Conservation (phyloP, 257 asterid species). For the Primulina tabacum region DNA sequence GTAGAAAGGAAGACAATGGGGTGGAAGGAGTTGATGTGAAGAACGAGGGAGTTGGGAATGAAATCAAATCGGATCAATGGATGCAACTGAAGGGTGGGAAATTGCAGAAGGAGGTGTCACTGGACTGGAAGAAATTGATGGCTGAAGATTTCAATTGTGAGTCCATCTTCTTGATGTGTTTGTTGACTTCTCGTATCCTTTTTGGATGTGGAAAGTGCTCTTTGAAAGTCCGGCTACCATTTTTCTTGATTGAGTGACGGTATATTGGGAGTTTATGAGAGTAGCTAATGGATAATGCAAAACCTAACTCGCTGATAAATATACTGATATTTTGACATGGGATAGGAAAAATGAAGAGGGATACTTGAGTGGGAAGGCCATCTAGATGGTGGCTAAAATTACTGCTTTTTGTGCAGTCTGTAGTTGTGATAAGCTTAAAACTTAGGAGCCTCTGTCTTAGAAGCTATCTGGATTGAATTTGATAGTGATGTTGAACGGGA, state of each 20-base stretch:
- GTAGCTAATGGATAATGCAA: background rate
- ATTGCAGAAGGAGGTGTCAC: slow-evolving; percentile 59
- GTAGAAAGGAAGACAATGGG: slow-evolving; percentile 28
- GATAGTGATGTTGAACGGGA: background rate
- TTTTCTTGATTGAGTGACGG: slow-evolving; percentile 3
- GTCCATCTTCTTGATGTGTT: slow-evolving; percentile 23
- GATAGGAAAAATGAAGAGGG: slow-evolving; percentile 4
- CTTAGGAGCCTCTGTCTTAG: background rate
- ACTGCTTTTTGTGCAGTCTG: slow-evolving; percentile 4
- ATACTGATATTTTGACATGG: background rate
- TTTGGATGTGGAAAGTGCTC: background rate
- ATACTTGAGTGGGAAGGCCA: slow-evolving; percentile 7
- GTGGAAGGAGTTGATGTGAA: slow-evolving; percentile 36
- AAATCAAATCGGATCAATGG: slow-evolving; percentile 29
- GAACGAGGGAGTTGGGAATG: slow-evolving; percentile 27
- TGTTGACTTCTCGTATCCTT: background rate
- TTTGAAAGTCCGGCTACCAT: background rate
- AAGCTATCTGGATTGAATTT: background rate
- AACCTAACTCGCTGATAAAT: background rate
- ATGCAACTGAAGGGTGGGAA: slow-evolving; percentile 51
- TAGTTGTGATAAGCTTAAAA: background rate
- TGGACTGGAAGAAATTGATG: slow-evolving; percentile 85
- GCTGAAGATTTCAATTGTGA: slow-evolving; percentile 64
- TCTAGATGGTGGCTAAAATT: background rate
- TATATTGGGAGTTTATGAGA: slow-evolving; percentile 12